Base-by-base conservation (phyloP, 345 rosid genomes). In the Citrus glauca region DNA sequence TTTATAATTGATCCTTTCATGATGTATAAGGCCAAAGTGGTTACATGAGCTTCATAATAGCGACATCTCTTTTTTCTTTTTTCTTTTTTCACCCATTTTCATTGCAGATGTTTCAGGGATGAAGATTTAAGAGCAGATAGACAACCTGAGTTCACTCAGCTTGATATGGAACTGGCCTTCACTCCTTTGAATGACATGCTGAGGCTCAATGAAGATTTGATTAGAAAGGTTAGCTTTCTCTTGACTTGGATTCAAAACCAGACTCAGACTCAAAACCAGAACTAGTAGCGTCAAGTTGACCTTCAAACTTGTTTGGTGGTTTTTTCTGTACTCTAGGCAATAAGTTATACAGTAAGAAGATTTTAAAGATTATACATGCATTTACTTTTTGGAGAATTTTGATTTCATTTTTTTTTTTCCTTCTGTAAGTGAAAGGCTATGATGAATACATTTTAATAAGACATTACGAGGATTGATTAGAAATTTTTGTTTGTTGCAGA, bases 81-180 rank as follows among this genome's bases (percentile, higher is more conserved):
- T 17, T 17, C 70, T 32, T 14, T 50, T 16, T 53, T 17, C 0
- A 0, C 22, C 57, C 7, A 53, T 53, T 69, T 77, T 77, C 71
- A 42, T 73, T 77, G 33, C 86, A 96, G 99, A 86, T 96, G 99
- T 77, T 96, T 96, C 85, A 90, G 98, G 82, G 99, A 96, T 83
- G 99, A 96, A 84, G 99, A 94, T 90, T 83, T 94, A 72, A 92
- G 99, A 88, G 98, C 97, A 37, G 99, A 96, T 82, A 92, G 99
- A 70, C 99, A 96, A 80, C 99, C 99, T 56, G 98, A 96, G 82
- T 96, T 96, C 86, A 96, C 98, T 45, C 98, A 96, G 87, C 96
- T 96, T 62, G 99, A 96, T 89, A 90, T 96, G 93, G 98, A 96
- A 83, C 74, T 96, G 87, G 92, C 99, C 66, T 94, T 96, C 83